These are phyloP conservation scores for Dryas octopetala DNA, from an alignment of 306 rosid species.

Conservation along the genomic window DNA sequence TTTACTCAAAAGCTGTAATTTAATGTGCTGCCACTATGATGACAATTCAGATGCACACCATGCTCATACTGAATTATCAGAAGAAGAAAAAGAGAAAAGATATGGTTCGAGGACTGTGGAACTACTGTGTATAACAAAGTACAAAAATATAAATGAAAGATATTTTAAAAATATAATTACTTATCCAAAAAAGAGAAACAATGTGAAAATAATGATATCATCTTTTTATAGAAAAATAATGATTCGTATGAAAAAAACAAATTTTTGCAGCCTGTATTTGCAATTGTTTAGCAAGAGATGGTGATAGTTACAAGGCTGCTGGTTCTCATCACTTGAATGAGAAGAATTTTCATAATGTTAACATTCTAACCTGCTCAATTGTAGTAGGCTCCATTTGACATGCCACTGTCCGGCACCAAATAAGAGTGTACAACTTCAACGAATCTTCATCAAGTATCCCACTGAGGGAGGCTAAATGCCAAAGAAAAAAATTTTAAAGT, in stretches of 20 bases:
- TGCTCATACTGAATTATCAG: not conserved
- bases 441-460: slow-evolving; percentile 77
- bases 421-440: slow-evolving; percentile 79
- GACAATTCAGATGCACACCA: slow-evolving; percentile 1
- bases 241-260: not conserved
- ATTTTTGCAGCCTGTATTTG: slow-evolving; percentile 8
- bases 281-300: not conserved
- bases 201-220: not conserved
- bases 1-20: not conserved
- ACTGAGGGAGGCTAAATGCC: slow-evolving; percentile 62
- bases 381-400: slow-evolving; percentile 89
- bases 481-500: slow-evolving; percentile 27
- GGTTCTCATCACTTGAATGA: slow-evolving; percentile 4
- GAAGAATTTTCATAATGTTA: not conserved
- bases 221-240: not conserved
- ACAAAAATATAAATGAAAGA: not conserved
- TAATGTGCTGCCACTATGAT: not conserved
- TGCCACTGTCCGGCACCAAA: slow-evolving; percentile 86
- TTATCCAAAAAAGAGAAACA: not conserved
- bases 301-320: not conserved
- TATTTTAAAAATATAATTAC: not conserved
- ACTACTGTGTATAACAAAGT: not conserved
- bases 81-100: not conserved
- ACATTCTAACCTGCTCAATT: slow-evolving; percentile 64
- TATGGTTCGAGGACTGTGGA: not conserved